Percentiles rank a stretch among this genome's conserved stretches.
These are phyloP conservation scores for Salix suchowensis DNA, from an alignment of 345 rosid species.

Conservation along the genomic window DNA sequence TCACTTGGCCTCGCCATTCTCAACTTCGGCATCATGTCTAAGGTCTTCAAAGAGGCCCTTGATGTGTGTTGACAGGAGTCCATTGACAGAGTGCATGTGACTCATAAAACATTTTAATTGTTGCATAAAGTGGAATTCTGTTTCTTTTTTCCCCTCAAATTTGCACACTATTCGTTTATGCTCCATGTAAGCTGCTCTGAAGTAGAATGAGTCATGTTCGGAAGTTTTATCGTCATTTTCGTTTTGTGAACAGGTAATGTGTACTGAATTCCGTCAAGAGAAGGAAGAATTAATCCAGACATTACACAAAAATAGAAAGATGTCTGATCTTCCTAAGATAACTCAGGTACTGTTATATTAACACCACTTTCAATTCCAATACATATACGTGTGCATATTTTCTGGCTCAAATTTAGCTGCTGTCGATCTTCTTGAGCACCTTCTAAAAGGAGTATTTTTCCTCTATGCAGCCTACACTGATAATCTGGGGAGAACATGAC, in stretches of 20 bases:
- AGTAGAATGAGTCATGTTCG: not conserved
- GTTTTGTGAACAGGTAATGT: conserved; percentile 59
- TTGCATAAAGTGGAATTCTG: not conserved
- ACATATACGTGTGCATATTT: not conserved
- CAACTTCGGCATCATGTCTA: not conserved
- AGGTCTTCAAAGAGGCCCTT: too few relatives aligned
- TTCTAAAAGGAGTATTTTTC: not conserved
- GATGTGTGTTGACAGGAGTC: too few relatives aligned
- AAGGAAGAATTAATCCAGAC: conserved; percentile 64
- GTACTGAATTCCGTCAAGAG: conserved; percentile 62
- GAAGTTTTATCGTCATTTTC: not conserved
- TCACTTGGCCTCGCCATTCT: not conserved
- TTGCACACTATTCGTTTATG: too few relatives aligned
- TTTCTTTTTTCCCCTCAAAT: not conserved
- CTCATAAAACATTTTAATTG: too few relatives aligned
- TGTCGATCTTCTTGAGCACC: not conserved
- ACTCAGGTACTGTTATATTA: conserved; percentile 41
- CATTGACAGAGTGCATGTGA: too few relatives aligned
- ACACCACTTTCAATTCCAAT: not conserved
- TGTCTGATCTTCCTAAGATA: conserved; percentile 65
- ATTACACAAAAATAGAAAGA: conserved; percentile 62
- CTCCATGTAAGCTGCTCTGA: not conserved
- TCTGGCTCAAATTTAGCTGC: not conserved
- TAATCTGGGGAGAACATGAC: conserved; percentile 87
- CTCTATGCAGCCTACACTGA: conserved; percentile 51